Evolutionary conservation across 768 basidiomycete genomes (phyloP).

Genomic region (Mycena alexandri): DNA sequence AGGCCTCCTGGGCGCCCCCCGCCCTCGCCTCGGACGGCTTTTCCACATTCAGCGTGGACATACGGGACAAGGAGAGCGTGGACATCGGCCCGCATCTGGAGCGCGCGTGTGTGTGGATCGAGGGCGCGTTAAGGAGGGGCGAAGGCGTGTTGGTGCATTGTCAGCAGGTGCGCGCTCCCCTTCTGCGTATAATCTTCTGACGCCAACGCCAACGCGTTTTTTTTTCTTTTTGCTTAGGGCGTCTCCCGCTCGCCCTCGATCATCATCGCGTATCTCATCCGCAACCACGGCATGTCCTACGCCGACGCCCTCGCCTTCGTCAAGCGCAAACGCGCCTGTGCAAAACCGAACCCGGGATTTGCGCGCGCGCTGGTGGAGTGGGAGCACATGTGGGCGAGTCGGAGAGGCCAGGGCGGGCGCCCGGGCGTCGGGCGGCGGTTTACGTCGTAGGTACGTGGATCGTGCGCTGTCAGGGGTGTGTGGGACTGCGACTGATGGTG

Average conservation of each 20-base stretch:
- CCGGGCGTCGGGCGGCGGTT: slow-evolving; percentile 25
- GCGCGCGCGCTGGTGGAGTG: slow-evolving; percentile 70
- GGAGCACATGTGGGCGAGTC: slow-evolving; percentile 50
- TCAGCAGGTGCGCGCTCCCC: slow-evolving; percentile 72
- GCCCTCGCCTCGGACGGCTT: slow-evolving; percentile 57
- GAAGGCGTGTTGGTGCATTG: slow-evolving; percentile 83
- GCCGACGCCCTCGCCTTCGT: slow-evolving; percentile 73
- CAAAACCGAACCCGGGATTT: slow-evolving; percentile 86
- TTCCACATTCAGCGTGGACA: slow-evolving; percentile 74
- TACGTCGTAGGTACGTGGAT: slow-evolving; percentile 20
- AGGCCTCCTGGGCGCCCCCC: slow-evolving; percentile 71
- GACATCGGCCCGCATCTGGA: slow-evolving; percentile 80
- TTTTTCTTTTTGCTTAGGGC: slow-evolving; percentile 58
- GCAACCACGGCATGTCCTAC: slow-evolving; percentile 78
- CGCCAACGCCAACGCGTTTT: background rate
- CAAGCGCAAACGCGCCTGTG: slow-evolving; percentile 75
- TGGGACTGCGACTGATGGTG: too few species aligned
- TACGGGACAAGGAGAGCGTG: slow-evolving; percentile 70
- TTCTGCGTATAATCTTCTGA: background rate
- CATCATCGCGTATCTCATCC: slow-evolving; percentile 86
- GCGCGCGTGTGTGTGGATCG: slow-evolving; percentile 75
- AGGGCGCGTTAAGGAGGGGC: slow-evolving; percentile 68
- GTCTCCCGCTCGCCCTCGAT: slow-evolving; percentile 83
- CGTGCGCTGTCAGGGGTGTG: too few species aligned
- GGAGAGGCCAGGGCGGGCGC: background rate